Evolutionary conservation across 495 filamentous ascomycete species (phyloP).

Genomic region (Xylaria grammica): DNA sequence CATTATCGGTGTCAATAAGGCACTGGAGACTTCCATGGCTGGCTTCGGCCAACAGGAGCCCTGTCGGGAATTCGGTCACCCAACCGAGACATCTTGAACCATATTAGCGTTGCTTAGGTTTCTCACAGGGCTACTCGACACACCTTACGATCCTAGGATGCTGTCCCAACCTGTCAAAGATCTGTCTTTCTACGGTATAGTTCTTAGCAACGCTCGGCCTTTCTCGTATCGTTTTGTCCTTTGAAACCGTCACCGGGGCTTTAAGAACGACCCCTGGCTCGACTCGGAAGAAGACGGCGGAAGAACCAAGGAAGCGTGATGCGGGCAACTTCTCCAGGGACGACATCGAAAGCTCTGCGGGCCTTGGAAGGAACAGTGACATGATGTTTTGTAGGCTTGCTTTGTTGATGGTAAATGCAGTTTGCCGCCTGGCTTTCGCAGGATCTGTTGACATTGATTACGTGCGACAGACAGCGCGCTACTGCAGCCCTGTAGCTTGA

Average conservation of each 20-base stretch:
- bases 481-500: too few relatives aligned
- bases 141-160: slow-evolving; percentile 9
- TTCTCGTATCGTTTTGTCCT: slow-evolving; percentile 10
- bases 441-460: too few relatives aligned
- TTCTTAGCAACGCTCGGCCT: slow-evolving; percentile 8
- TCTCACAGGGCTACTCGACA: too few relatives aligned
- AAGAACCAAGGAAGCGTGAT: slow-evolving; percentile 6
- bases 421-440: too few relatives aligned
- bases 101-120: slow-evolving; percentile 9
- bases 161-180: slow-evolving; percentile 14
- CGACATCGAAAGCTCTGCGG: too few relatives aligned
- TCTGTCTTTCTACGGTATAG: slow-evolving; percentile 6
- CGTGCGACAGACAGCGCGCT: too few relatives aligned
- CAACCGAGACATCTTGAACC: slow-evolving; percentile 14
- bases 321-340: slow-evolving; percentile 2
- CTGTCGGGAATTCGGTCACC: slow-evolving; percentile 9
- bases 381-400: too few relatives aligned
- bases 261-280: slow-evolving; percentile 9
- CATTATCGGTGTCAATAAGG: slow-evolving; percentile 8
- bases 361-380: too few relatives aligned
- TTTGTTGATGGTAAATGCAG: too few relatives aligned
- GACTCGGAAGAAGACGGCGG: slow-evolving; percentile 13
- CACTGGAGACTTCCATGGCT: slow-evolving; percentile 15
- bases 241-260: slow-evolving; percentile 7
- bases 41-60: slow-evolving; percentile 15